Evolutionary conservation across 2,329 filamentous ascomycete species (phyloP).

Genomic region (Aureobasidium sp.): DNA sequence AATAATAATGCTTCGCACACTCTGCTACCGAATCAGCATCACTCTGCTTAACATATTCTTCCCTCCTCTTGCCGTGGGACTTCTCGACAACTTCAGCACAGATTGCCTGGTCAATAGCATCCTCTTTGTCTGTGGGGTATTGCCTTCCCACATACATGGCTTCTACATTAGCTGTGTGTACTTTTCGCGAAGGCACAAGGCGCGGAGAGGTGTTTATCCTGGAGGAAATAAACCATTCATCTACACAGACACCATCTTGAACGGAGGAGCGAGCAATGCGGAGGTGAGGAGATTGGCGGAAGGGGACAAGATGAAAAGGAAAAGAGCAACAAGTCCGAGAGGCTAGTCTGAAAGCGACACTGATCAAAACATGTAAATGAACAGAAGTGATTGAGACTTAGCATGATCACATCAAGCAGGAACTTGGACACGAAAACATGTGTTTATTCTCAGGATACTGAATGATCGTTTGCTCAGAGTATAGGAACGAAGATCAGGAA

Average conservation of each 20-base stretch:
- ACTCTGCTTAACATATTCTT: conserved; percentile 32
- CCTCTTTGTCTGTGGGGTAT: conserved; percentile 32
- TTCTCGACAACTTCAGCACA: conserved; percentile 27
- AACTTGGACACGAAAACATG: not conserved
- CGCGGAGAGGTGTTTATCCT: conserved; percentile 29
- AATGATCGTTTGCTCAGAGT: not conserved
- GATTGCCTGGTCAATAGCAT: conserved; percentile 31
- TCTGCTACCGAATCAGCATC: conserved; percentile 23
- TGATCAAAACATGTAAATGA: not conserved
- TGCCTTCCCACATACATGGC: conserved; percentile 32
- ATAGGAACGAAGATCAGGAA: not conserved
- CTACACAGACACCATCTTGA: conserved; percentile 27
- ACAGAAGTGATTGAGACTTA: not conserved
- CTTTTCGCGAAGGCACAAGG: conserved; percentile 22
- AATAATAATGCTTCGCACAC: not conserved
- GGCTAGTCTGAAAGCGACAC: not conserved
- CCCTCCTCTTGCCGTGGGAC: conserved; percentile 29
- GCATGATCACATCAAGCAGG: not conserved
- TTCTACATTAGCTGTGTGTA: conserved; percentile 34
- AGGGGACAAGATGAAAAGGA: conserved; percentile 14
- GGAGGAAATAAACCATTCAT: conserved; percentile 28
- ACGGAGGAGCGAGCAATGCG: conserved; percentile 27
- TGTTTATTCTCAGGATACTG: too few species aligned
- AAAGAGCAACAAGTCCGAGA: not conserved
- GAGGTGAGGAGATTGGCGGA: conserved; percentile 24